Conservation (phyloP, 2,329 filamentous ascomycete species). For the Cercospora zeae-maydis region DNA sequence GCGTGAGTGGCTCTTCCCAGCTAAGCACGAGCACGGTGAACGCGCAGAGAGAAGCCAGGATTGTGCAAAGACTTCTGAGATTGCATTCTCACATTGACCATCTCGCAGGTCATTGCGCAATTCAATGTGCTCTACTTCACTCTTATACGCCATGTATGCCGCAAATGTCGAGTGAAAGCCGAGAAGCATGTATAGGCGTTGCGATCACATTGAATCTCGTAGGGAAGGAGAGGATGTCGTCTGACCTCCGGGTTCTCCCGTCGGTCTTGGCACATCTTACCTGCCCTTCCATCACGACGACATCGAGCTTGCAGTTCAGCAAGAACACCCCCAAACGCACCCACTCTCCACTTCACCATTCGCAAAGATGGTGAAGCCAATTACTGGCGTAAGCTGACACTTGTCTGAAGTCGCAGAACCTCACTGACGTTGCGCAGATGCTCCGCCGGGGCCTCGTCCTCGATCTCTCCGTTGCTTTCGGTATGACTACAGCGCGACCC, state of each 20-base stretch:
- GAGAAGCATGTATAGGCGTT: background rate
- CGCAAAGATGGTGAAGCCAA: conserved; percentile 44
- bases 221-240: background rate
- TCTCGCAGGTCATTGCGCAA: background rate
- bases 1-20: no score
- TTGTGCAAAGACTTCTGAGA: background rate
- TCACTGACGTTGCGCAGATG: conserved; percentile 49
- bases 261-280: background rate
- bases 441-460: conserved; percentile 63
- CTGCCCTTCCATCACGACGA: conserved; percentile 10
- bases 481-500: conserved; percentile 45
- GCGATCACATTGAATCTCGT: background rate
- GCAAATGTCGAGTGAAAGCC: background rate
- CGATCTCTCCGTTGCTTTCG: conserved; percentile 63
- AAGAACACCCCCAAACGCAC: background rate
- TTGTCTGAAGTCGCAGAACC: conserved; percentile 2
- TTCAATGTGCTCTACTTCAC: background rate
- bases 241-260: background rate
- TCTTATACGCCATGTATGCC: background rate
- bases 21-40: no score
- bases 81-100: background rate
- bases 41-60: no score
- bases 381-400: conserved; percentile 47
- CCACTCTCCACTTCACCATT: background rate
- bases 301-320: conserved; percentile 7